Base-by-base conservation (phyloP, 2,329 filamentous ascomycete species). In the Graphilbum sp. region DNA sequence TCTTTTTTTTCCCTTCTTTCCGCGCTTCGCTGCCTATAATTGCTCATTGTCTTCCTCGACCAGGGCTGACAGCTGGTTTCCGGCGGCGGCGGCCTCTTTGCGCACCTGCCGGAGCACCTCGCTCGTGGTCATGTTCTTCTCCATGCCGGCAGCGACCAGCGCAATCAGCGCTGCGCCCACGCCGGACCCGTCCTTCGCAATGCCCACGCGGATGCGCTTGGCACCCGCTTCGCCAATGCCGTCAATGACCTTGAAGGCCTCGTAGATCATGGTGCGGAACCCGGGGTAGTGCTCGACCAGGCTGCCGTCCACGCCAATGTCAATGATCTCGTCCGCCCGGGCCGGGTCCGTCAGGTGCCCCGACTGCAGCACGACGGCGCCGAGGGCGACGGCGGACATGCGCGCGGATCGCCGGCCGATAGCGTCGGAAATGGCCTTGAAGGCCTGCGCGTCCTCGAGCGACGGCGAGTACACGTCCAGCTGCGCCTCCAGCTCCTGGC, bases 91-190 rank as follows among this genome's bases (percentile, higher is more conserved):
- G 3, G 43, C 44, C 16, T 59, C 58, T 25, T 54, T 52, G 41
- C 60, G 56, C 35, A 69, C 43, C 41, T 61, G 55, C 31, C 51
- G 51, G 36, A 67, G 45, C 45, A 59, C 60, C 39, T 68, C 63
- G 11, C 35, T 38, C 9, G 39, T 38, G 18, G 35, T 43, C 32
- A 30, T 35, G 30, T 54, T 53, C 58, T 68, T 67, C 57, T 75
- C 69, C 63, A 69, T 74, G 51, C 68, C 64, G 2, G 81, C 80
- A 1, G 88, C 88, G 21, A 95, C 82, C 36, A 95, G 70, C 37
- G 90, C 90, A 59, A 96, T 96, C 49, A 98, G 63, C 31, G 90
- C 90, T 3, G 90, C 90, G 38, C 90, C 90, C n/a, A 94, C 83
- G 45, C 85, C 90, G 46, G 82, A 90, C 35, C 90, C 90, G 55